phyloP scores from a whole-genome alignment of 2,329 filamentous ascomycete genomes.

The Penicillium decumbens region DNA sequence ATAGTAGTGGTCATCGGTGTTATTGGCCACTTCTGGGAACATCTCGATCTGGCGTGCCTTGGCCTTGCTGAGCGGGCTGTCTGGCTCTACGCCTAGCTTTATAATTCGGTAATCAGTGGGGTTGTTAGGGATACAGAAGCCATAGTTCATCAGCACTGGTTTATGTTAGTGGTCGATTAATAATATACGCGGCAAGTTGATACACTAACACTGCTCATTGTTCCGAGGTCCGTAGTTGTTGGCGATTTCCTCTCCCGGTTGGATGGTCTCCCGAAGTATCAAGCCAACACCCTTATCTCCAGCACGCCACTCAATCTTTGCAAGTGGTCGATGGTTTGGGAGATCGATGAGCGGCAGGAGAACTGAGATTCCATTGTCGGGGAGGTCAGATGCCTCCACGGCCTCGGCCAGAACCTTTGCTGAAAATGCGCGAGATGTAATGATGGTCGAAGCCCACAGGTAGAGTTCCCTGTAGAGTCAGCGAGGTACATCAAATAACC shows the following conservation, averaged over 20 bases:
- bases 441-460: constrained; percentile 45
- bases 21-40: constrained; percentile 31
- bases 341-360: constrained; percentile 68
- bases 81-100: constrained; percentile 37
- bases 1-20: constrained; percentile 38
- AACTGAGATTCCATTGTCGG: constrained; percentile 60
- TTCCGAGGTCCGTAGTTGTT: constrained; percentile 75
- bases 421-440: constrained; percentile 44
- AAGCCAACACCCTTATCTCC: constrained; percentile 38
- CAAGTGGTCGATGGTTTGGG: constrained; percentile 63
- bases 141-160: constrained; percentile 45
- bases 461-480: constrained; percentile 39
- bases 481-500: constrained; percentile 5
- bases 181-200: not conserved
- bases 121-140: constrained; percentile 43
- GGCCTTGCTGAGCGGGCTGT: constrained; percentile 36
- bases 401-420: constrained; percentile 41
- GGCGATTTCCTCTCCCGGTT: constrained; percentile 52
- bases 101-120: constrained; percentile 44
- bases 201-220: constrained; percentile 57
- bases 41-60: constrained; percentile 33
- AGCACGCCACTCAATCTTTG: constrained; percentile 57
- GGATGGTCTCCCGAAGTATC: constrained; percentile 45
- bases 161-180: constrained; percentile 2
- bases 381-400: constrained; percentile 36